Evolutionary conservation across 225 moss, liverwort and hornwort species (phyloP).

Genomic region (Antitrichia curtipendula): DNA sequence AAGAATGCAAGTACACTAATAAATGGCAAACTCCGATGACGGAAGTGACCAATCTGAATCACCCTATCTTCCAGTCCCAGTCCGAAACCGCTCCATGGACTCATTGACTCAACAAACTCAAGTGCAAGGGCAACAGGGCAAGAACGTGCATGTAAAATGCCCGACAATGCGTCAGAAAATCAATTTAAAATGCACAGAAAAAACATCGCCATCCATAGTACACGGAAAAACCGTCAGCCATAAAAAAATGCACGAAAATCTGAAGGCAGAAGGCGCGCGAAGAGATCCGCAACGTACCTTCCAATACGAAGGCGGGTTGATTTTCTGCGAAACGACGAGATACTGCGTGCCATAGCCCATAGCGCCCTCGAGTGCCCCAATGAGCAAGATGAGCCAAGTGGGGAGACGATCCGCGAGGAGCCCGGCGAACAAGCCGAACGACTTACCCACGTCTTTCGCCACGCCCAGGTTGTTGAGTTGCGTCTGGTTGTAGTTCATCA

Average conservation of each 20-base stretch:
- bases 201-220: too few species aligned
- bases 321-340: slow-evolving; percentile 44
- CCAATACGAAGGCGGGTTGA: slow-evolving; percentile 65
- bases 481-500: slow-evolving; percentile 62
- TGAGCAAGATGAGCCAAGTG: slow-evolving; percentile 65
- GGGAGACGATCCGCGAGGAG: slow-evolving; percentile 59
- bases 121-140: background rate
- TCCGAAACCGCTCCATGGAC: background rate
- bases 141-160: background rate
- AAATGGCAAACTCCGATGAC: background rate
- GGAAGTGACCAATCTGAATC: background rate
- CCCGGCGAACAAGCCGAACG: slow-evolving; percentile 65
- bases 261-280: background rate
- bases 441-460: slow-evolving; percentile 87
- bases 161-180: background rate
- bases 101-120: background rate
- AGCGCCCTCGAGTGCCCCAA: slow-evolving; percentile 66
- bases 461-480: slow-evolving; percentile 82
- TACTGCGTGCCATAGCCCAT: slow-evolving; percentile 63
- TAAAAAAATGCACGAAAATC: background rate
- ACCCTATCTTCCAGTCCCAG: background rate
- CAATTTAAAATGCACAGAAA: background rate
- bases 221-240: background rate
- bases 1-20: background rate
- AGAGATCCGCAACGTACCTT: slow-evolving; percentile 20